These are phyloP conservation scores for Nematodospora valgi DNA, from an alignment of 805 yeast genomes.

Conservation along the genomic window DNA sequence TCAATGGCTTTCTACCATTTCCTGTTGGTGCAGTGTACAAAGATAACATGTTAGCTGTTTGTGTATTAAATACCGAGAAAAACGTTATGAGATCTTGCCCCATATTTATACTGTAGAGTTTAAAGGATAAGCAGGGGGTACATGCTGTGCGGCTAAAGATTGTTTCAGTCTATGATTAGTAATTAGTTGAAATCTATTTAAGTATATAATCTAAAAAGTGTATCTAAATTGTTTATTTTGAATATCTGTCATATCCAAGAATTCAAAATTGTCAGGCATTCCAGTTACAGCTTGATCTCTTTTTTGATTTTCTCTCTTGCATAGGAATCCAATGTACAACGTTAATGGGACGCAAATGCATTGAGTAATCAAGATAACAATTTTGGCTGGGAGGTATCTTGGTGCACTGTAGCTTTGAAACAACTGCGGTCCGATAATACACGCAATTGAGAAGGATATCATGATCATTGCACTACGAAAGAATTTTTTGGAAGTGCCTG, in stretches of 20 bases:
- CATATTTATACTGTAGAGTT: no score
- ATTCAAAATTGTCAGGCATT: constrained; percentile 37
- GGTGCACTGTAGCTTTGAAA: constrained; percentile 55
- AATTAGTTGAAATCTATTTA: no score
- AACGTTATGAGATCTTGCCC: no score
- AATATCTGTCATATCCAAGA: constrained; percentile 56
- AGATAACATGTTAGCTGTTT: not conserved
- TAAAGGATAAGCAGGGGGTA: no score
- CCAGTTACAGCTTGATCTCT: constrained; percentile 33
- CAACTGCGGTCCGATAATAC: constrained; percentile 65
- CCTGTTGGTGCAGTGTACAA: constrained; percentile 7
- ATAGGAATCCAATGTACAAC: constrained; percentile 39
- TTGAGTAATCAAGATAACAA: constrained; percentile 51
- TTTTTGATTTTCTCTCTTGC: constrained; percentile 46
- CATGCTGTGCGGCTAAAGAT: no score
- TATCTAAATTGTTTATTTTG: constrained; percentile 60
- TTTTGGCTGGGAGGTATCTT: constrained; percentile 55
- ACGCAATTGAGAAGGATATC: constrained; percentile 66
- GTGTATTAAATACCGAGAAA: not conserved
- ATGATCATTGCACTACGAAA: constrained; percentile 56
- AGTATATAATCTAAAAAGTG: constrained; percentile 25
- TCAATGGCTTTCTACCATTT: constrained; percentile 6
- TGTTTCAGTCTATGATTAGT: no score
- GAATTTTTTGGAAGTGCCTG: constrained; percentile 74
- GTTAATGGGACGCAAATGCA: constrained; percentile 43